A percentile compares a stretch with the other conserved stretches of the same genome.
These are phyloP conservation scores for Backusella australiensis DNA, from an alignment of 192 early-diverging fungal genomes.

Conservation along the genomic window DNA sequence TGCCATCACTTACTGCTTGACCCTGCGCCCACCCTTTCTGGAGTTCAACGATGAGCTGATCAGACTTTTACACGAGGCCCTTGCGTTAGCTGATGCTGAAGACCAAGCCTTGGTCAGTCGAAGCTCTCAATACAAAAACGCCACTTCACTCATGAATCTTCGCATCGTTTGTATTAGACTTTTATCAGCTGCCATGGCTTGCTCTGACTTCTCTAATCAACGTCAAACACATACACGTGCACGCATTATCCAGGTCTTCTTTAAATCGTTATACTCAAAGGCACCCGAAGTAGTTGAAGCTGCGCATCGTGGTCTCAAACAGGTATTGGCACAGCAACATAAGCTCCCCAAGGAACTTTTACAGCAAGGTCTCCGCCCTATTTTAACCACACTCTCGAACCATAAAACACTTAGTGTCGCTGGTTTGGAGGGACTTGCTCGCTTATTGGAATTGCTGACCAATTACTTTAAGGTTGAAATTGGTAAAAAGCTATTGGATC, in stretches of 20 bases:
- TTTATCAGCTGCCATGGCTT: constrained; percentile 90
- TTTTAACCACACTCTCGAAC: constrained; percentile 92
- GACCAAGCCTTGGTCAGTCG: constrained; percentile 92
- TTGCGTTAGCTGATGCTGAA: constrained; percentile 94
- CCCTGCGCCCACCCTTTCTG: constrained; percentile 82
- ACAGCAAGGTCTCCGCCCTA: constrained; percentile 94
- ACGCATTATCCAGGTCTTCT: constrained; percentile 96
- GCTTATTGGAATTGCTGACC: constrained; percentile 88
- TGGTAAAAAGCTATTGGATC: constrained; percentile 96
- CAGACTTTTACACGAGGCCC: constrained; percentile 84
- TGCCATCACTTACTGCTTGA: constrained; percentile 95
- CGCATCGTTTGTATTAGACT: constrained; percentile 97
- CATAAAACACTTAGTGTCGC: constrained; percentile 91
- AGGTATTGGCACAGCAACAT: constrained; percentile 76
- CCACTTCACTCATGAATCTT: constrained; percentile 78
- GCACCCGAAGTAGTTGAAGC: constrained; percentile 92
- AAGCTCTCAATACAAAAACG: constrained; percentile 77
- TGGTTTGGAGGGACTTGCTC: constrained; percentile 91
- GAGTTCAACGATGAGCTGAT: constrained; percentile 91
- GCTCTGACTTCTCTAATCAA: constrained; percentile 72
- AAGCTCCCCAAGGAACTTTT: constrained; percentile 94
- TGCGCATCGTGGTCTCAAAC: constrained; percentile 86
- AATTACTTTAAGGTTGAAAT: constrained; percentile 99
- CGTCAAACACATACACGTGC: constrained; percentile 76
- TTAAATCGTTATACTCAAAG: constrained; percentile 97